Evolutionary conservation across 129 eudicot genomes (phyloP).

Genomic region (Solidago caesia): DNA sequence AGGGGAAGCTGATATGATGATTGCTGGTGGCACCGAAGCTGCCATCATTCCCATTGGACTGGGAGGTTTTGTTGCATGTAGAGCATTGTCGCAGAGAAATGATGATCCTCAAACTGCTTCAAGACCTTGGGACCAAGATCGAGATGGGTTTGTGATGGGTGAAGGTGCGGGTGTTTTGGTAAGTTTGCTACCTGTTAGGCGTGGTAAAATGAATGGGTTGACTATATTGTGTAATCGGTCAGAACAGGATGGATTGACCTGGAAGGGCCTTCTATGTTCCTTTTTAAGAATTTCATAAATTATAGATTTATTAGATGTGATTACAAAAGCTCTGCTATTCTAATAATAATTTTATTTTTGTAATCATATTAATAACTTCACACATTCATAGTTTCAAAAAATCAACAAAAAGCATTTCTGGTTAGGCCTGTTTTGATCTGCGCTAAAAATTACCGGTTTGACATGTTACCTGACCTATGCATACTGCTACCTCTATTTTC

Average conservation of each 20-base stretch:
- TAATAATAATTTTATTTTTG: not conserved
- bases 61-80: constrained; percentile 97
- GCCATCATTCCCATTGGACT: constrained; percentile 88
- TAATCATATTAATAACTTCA: not conserved
- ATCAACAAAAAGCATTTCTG: not conserved
- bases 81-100: constrained; percentile 98
- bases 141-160: constrained; percentile 99
- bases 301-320: not conserved
- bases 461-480: not conserved
- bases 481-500: not conserved
- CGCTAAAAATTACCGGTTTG: not conserved
- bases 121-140: constrained; percentile 94
- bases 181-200: constrained; percentile 18
- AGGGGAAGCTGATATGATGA: constrained; percentile 98
- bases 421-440: too few relatives aligned
- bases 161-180: constrained; percentile 99
- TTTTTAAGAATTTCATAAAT: too few relatives aligned
- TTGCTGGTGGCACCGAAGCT: constrained; percentile 99
- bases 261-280: too few relatives aligned
- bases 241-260: not conserved
- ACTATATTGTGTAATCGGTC: not conserved
- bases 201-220: not conserved
- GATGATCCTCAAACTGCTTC: constrained; percentile 97
- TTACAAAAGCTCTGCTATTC: not conserved
- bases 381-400: not conserved